phyloP scores from a whole-genome alignment of 2,329 filamentous ascomycete species.

The Fusarium haematococcum region DNA sequence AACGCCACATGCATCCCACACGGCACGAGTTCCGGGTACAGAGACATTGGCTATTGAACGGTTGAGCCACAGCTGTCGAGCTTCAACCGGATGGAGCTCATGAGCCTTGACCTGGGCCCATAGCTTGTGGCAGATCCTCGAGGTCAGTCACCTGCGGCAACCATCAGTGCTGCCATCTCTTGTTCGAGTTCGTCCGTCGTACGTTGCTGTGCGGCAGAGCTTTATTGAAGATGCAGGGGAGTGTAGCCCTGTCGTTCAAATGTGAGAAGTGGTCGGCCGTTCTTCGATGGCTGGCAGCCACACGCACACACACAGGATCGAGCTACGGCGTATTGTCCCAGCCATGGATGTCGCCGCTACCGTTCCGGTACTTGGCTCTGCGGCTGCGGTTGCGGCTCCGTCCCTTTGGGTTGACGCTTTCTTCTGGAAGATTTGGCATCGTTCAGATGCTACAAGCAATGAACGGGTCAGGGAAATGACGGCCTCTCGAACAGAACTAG shows the following conservation, averaged over 20 bases:
- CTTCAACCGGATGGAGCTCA: not conserved
- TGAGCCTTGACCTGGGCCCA: not conserved
- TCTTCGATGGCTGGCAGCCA: slow-evolving; percentile 29
- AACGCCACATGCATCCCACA: slow-evolving; percentile 42
- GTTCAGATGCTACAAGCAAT: slow-evolving; percentile 1
- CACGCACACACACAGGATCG: slow-evolving; percentile 19
- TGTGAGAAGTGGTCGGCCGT: slow-evolving; percentile 18
- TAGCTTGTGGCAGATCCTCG: not conserved
- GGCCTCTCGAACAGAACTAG: not conserved
- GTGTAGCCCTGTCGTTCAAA: slow-evolving; percentile 20
- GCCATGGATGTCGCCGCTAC: slow-evolving; percentile 27
- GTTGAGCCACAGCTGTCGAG: not conserved
- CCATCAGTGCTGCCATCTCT: not conserved
- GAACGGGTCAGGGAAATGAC: slow-evolving; percentile 17
- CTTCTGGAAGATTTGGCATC: slow-evolving; percentile 10
- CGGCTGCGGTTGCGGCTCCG: slow-evolving; percentile 33
- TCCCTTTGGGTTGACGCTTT: slow-evolving; percentile 11
- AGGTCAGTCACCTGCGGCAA: not conserved
- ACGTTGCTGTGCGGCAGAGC: slow-evolving; percentile 7
- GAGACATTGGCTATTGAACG: slow-evolving; percentile 2
- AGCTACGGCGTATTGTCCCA: slow-evolving; percentile 19
- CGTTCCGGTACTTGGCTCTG: slow-evolving; percentile 11
- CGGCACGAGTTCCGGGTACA: slow-evolving; percentile 35
- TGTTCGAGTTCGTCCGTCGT: not conserved
- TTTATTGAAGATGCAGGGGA: slow-evolving; percentile 15